These are phyloP conservation scores for Colletotrichum tofieldiae DNA, from an alignment of 2,329 filamentous ascomycete species.

Conservation along the genomic window DNA sequence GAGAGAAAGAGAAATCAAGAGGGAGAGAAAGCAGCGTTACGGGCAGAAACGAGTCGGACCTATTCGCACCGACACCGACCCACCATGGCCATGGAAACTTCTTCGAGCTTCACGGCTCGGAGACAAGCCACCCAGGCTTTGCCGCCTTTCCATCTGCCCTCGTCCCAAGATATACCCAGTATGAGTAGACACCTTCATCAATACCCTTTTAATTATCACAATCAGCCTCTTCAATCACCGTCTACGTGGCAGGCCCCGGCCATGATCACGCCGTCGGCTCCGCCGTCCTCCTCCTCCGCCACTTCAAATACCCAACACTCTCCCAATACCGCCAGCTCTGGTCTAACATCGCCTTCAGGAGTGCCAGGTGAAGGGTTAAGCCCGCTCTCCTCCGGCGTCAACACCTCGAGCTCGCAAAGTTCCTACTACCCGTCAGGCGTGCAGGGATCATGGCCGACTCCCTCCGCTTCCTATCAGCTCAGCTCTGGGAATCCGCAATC, in stretches of 20 bases:
- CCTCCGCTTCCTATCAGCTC: slow-evolving; percentile 68
- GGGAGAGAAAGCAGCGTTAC: neutral
- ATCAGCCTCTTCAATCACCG: slow-evolving; percentile 26
- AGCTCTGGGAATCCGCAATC: slow-evolving; percentile 65
- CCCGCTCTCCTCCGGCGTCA: slow-evolving; percentile 73
- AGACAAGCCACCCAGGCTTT: slow-evolving; percentile 79
- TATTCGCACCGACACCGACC: slow-evolving; percentile 5
- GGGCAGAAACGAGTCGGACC: slow-evolving; percentile 42
- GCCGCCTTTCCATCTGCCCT: slow-evolving; percentile 78
- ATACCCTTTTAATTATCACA: slow-evolving; percentile 37
- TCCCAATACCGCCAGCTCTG: slow-evolving; percentile 59
- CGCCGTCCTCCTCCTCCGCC: slow-evolving; percentile 63
- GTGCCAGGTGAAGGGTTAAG: slow-evolving; percentile 73
- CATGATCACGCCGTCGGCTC: slow-evolving; percentile 37
- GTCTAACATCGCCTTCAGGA: slow-evolving; percentile 70
- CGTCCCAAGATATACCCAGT: slow-evolving; percentile 67
- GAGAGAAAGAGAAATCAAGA: neutral
- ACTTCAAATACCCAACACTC: slow-evolving; percentile 58
- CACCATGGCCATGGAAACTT: slow-evolving; percentile 41
- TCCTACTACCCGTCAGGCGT: slow-evolving; percentile 64
- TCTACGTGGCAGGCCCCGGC: slow-evolving; percentile 31
- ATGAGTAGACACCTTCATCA: slow-evolving; percentile 54
- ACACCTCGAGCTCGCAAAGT: slow-evolving; percentile 69
- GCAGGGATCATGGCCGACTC: slow-evolving; percentile 73
- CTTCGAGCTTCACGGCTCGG: slow-evolving; percentile 79